Evolutionary conservation across 805 yeast genomes (phyloP), one percentile per base, ranked within the genome.

Genomic region (Zygosaccharomyces bisporus): DNA sequence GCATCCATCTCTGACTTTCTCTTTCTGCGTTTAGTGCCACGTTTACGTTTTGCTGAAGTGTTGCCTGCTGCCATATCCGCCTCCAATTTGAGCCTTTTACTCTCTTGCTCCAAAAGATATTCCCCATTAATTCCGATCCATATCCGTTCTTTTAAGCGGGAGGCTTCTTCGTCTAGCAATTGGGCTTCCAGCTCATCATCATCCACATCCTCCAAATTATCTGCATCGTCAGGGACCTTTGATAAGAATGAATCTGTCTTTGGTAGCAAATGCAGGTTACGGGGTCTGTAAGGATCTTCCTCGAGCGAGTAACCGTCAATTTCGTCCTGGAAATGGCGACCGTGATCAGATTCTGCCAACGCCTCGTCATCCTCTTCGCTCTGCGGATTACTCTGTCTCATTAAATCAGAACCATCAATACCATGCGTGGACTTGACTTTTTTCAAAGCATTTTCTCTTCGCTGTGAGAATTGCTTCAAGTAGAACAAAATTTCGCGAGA

Each of bases 91-190:
- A 91, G 71, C 50, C 90, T 71, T 58, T 87, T 89, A 54, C 79
- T 78, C 56, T 91, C 97, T 64, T 88, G 95, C 38, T 84, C 93
- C 6, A 87, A 61, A 44, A 93, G 67, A 59, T 79, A 93, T 21
- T 90, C 98, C 47, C 85, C 86, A 64, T 95, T 90, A 31, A 87
- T 72, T 2, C 93, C 90, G 43, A 85, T 80, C 98, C 99, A 93
- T 3, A 90, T 78, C 47, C 84, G 74, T 53, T 88, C 90, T 63
- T 91, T 93, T 51, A 83, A 61, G 45, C 69, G 73, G 8, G 81
- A 74, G 50, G 90, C 96, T 40, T 82, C 88, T 43, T 75, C 80
- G 2, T 77, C 73, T 38, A 93, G 70, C 34, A 86, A 58, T 25
- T 81, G 72, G 0, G 69, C 67, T 4, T 78, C 79, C 9, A 87